These are phyloP conservation scores for Toxoplasma gondii DNA, from an alignment of 169 alveolate genomes.

Conservation along the genomic window DNA sequence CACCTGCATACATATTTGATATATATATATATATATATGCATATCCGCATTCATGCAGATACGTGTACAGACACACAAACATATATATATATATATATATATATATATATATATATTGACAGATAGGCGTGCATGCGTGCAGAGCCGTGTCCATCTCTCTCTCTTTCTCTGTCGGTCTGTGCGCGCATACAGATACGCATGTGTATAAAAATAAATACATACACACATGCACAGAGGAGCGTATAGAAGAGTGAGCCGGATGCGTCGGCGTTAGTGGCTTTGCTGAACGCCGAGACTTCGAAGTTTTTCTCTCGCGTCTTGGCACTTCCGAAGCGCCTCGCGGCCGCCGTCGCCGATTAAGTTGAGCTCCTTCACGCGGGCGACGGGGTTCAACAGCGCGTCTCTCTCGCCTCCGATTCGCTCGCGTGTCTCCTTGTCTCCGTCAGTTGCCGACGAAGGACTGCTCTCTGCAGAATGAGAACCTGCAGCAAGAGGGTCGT, in stretches of 20 bases:
- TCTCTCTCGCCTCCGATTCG: background rate
- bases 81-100: conserved; percentile 1
- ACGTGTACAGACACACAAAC: background rate
- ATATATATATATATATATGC: no score
- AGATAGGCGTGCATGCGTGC: no score
- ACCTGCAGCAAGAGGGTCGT: no score
- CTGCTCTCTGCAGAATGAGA: background rate
- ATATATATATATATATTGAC: background rate
- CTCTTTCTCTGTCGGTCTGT: background rate
- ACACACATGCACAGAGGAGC: background rate
- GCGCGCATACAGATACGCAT: background rate
- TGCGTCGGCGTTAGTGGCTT: background rate
- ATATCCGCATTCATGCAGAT: background rate
- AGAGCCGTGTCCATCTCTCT: no score
- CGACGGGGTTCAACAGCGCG: conserved; percentile 1
- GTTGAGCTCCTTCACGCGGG: background rate
- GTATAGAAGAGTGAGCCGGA: background rate
- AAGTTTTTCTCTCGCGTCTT: background rate
- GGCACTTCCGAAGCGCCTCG: background rate
- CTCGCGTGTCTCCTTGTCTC: background rate
- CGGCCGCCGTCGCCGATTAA: background rate
- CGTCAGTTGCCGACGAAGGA: background rate
- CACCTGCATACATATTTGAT: no score
- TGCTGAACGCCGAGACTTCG: background rate
- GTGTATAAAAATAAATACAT: background rate